phyloP scores from a whole-genome alignment of 2,329 filamentous ascomycete genomes.

The Proliferodiscus dingleyae region DNA sequence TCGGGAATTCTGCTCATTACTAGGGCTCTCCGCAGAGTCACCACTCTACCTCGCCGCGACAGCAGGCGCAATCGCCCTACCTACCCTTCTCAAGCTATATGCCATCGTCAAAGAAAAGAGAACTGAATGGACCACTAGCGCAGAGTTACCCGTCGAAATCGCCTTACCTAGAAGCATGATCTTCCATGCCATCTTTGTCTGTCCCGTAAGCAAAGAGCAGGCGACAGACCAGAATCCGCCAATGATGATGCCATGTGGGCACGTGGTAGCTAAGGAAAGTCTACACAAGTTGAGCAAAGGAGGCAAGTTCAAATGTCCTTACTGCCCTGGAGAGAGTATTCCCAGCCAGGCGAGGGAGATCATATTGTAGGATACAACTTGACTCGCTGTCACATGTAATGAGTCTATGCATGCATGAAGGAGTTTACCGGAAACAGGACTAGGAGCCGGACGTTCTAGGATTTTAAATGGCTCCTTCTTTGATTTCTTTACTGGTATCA shows the following conservation, averaged over 20 bases:
- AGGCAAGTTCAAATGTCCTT: slow-evolving; percentile 86
- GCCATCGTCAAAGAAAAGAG: slow-evolving; percentile 82
- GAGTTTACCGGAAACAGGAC: neutral
- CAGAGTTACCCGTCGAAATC: slow-evolving; percentile 80
- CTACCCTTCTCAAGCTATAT: slow-evolving; percentile 82
- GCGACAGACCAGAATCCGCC: slow-evolving; percentile 89
- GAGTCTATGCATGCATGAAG: neutral
- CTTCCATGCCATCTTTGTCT: slow-evolving; percentile 97
- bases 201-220: slow-evolving; percentile 94
- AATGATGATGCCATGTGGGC: slow-evolving; percentile 94
- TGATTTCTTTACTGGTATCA: too few relatives aligned
- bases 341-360: slow-evolving; percentile 59
- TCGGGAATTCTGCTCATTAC: slow-evolving; percentile 86
- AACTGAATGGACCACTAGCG: slow-evolving; percentile 89
- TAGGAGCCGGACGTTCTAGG: too few relatives aligned
- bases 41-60: slow-evolving; percentile 91
- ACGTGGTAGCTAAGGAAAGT: slow-evolving; percentile 85
- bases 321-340: slow-evolving; percentile 82
- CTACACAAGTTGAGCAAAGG: slow-evolving; percentile 76
- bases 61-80: slow-evolving; percentile 86
- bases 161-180: slow-evolving; percentile 55
- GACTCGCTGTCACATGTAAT: neutral
- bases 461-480: too few relatives aligned
- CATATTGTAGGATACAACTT: slow-evolving; percentile 20
- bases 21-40: slow-evolving; percentile 85